Evolutionary conservation across 2,329 filamentous ascomycete genomes (phyloP), one percentile per base, ranked within the genome.

Genomic region (Pseudogymnoascus sp.): DNA sequence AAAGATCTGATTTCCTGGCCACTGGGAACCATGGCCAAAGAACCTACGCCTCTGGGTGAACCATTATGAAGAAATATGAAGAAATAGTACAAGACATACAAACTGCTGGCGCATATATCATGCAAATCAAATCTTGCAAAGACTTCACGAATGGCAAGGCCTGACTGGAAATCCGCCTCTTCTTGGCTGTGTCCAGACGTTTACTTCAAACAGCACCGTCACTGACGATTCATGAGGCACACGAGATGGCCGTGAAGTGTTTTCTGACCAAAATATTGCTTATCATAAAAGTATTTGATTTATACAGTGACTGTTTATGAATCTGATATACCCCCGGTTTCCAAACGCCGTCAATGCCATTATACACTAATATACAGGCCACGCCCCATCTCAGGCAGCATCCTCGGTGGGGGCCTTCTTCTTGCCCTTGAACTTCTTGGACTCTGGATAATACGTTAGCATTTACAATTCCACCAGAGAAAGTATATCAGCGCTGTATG

Each of bases 351-450:
- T 46, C 66, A 66, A 67, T 70, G 62, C 66, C 68, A 61, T 56
- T 64, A 69, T 68, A 65, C 66, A 65, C 60, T 68, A 65, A 63
- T 63, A 65, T 70, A 71, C 68, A 71, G 35, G 31, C 50, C 5
- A 26, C 11, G 50, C 16, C 50, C 28, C 50, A 56, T 35, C 50
- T 56, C 50, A 56, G 10, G 50, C 16, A 7, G 38, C 50, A 6
- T 56, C 50, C 5, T 56, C 50, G 28, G 50, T 12, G 50, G 10
- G 2, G 6, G 10, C 28, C 73, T 75, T 78, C 70, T 77, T 78
- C 73, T 80, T 80, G 61, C 73, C 74, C 70, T 74, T 72, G 75
- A 79, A 75, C 66, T 77, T 78, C 71, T 78, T 78, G 61, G 76
- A 78, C 68, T 78, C 76, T 78, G 66, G 14, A 2, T 19, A 46